Evolutionary conservation across 768 basidiomycete genomes (phyloP).

Genomic region (Tricholoma terreum): DNA sequence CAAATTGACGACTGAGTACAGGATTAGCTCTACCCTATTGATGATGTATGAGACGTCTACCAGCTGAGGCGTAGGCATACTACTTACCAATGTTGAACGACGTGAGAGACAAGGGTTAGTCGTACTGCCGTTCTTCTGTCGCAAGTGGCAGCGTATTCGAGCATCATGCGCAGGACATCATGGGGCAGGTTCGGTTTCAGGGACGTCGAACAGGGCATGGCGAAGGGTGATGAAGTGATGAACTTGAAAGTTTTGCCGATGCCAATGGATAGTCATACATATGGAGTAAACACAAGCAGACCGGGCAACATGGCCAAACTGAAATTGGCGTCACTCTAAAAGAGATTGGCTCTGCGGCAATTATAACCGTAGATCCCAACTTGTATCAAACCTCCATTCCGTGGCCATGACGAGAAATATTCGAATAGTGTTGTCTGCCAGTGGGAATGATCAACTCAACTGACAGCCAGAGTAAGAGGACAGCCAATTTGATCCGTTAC

Average conservation of each 20-base stretch:
- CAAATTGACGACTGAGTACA: conserved; percentile 34
- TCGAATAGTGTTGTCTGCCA: too few species aligned
- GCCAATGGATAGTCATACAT: background rate
- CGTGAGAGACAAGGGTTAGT: conserved; percentile 29
- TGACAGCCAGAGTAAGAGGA: background rate
- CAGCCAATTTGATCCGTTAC: conserved; percentile 5
- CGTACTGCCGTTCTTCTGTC: conserved; percentile 30
- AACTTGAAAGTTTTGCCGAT: background rate
- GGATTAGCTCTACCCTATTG: conserved; percentile 32
- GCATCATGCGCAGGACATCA: conserved; percentile 35
- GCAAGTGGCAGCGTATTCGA: conserved; percentile 30
- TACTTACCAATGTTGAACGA: conserved; percentile 32
- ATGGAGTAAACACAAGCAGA: background rate
- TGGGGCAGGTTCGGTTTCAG: conserved; percentile 25
- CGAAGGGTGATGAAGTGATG: conserved; percentile 10
- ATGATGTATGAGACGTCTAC: background rate
- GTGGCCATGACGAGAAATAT: background rate
- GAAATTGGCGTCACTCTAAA: background rate
- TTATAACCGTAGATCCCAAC: conserved; percentile 13
- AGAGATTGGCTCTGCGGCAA: background rate
- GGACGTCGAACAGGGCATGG: conserved; percentile 3
- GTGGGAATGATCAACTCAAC: too few species aligned
- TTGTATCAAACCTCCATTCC: background rate
- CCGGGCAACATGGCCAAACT: background rate
- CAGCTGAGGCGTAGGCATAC: background rate